Base-by-base conservation (phyloP, 2,329 filamentous ascomycete genomes). In the Ophiostoma sp. region DNA sequence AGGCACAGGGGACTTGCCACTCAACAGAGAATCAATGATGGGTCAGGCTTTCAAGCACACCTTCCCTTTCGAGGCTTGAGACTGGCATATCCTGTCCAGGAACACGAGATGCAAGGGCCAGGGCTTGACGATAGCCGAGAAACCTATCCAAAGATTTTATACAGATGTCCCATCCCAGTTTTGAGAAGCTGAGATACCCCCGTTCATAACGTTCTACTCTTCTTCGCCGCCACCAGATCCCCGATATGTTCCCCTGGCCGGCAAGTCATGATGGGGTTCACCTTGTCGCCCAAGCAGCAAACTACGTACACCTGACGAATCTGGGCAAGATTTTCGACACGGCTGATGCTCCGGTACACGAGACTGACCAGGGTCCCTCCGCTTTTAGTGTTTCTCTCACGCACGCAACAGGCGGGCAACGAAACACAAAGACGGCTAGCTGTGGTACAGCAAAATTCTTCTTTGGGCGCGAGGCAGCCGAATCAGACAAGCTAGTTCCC, bases 81-180 rank as follows among this genome's bases (percentile, higher is more conserved):
- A 57, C 31, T 36, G 1, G 25, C 39, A 48, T 66, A 31, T 12
- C 50, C 52, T 50, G 39, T 25, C 12, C 22, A 57, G 33, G 59
- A 50, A 57, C 52, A 63, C 52, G 52, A 42, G 50, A 31, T 42
- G 2, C 66, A 33, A 64, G 72, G 71, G 48, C 22, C 31, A 73
- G 57, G 66, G 45, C 45, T 22, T 17, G 22, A 42, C 17, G 66
- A 28, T 70, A 70, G 66, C 55, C 71, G 72, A 72, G 71, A 72
- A 50, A 59, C 70, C 25, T 39, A 22, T 19, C 45, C 42, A 55
- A 22, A 25, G 64, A 68, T 50, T 50, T 50, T 17, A 50, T 28
- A 11, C n/a, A 33, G 25, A 68, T n/a, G 22, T 42, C 28, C 42
- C 12, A 12, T 33, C 25, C n/a, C 42, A 50, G 28, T 17, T 50